Base-by-base conservation (phyloP, 2,329 filamentous ascomycete species). In the Xylaria sp. region DNA sequence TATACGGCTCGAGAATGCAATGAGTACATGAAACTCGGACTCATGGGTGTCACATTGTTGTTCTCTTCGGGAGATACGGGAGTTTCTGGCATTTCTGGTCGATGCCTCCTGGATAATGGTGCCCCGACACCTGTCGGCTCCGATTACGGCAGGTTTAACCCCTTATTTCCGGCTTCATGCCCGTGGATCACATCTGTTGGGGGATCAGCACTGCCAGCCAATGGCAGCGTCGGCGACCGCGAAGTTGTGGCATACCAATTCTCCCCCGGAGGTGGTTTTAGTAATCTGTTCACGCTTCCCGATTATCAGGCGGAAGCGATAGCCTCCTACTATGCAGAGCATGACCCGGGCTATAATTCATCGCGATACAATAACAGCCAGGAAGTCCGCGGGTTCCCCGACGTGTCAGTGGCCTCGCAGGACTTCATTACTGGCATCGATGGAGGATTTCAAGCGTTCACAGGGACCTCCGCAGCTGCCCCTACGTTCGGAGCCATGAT, bases 1-100 rank as follows among this genome's bases (percentile, higher is more conserved):
- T 88, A 88, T 73, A 81, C 84, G 66, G 69, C 78, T 56, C 80
- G 86, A 4, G 85, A 88, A 75, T 88, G 86, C 75, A 79, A 80
- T 66, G 85, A 88, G 78, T 69, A 60, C 46, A 63, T 69, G 57
- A 60, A 66, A 48, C 59, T 69, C 13, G 39, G 60, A 8, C 61
- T 71, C 4, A 65, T 67, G 56, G 70, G 70, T 8, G 64, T 67
- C 7, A 69, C 65, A 9, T 12, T 69, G 15, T 7, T 71, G 9
- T 65, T 62, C 34, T 62, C 69, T 1, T 66, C 61, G 2, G 71
- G 71, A 12, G 71, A 71, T 31, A 65, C 55, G 15, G 69, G 69
- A 8, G 61, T 65, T 15, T 46, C 59, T 25, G 66, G 71, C 10
- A 44, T 50, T 28, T 46, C 46, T 28, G 66, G 55, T 8, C 34